Conservation (phyloP, 768 basidiomycete genomes). For the Inosperma sp. region DNA sequence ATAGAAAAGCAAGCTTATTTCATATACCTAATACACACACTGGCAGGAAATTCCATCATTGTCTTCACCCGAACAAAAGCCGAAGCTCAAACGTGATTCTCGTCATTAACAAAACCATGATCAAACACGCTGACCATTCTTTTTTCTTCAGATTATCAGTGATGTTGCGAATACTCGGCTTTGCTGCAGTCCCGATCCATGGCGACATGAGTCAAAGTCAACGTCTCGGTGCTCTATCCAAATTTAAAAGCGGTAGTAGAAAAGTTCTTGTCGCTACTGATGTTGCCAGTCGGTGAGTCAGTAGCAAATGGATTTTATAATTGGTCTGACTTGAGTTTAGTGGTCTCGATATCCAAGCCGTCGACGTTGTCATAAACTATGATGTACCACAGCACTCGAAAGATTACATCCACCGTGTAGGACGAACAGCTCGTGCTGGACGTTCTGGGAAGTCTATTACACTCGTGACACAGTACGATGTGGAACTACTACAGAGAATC, state of each 20-base stretch:
- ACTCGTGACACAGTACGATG: conserved; percentile 98
- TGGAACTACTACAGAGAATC: conserved; percentile 92
- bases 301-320: not conserved
- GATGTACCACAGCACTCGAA: conserved; percentile 97
- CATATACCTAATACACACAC: conserved; percentile 80
- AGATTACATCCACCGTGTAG: conserved; percentile 98
- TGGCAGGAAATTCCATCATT: conserved; percentile 91
- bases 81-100: conserved; percentile 73
- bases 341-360: conserved; percentile 92
- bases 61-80: conserved; percentile 95
- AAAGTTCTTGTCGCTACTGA: conserved; percentile 94
- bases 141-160: conserved; percentile 62
- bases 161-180: conserved; percentile 84
- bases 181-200: conserved; percentile 93
- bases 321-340: conserved; percentile 32
- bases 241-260: conserved; percentile 93
- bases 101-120: not conserved
- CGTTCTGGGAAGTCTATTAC: conserved; percentile 95
- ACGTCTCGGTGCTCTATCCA: conserved; percentile 85
- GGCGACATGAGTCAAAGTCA: conserved; percentile 93
- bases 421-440: conserved; percentile 96
- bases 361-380: conserved; percentile 97
- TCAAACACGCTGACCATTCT: not conserved
- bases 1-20: conserved; percentile 90
- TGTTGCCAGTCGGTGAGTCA: conserved; percentile 79